A percentile compares a stretch with the other conserved stretches of the same genome.
Evolutionary conservation across 2,329 filamentous ascomycete genomes (phyloP).

Genomic region (Aspergillus neoniger): DNA sequence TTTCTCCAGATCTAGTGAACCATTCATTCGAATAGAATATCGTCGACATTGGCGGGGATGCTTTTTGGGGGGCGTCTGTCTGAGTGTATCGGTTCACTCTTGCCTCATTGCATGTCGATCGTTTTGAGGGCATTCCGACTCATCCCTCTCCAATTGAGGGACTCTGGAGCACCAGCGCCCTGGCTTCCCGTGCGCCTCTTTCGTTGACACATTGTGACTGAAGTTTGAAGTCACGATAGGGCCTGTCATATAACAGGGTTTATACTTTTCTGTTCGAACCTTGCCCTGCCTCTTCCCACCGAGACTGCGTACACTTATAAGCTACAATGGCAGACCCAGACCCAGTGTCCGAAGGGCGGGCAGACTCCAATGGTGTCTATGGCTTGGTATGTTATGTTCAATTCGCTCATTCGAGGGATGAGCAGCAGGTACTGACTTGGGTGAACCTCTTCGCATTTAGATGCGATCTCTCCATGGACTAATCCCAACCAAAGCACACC

Average conservation of each 20-base stretch:
- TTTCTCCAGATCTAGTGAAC: background rate
- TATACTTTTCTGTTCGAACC: background rate
- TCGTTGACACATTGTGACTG: background rate
- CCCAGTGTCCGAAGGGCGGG: background rate
- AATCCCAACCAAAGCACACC: slow-evolving; percentile 23
- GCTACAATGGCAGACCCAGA: slow-evolving; percentile 10
- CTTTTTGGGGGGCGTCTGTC: background rate
- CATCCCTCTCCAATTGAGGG: background rate
- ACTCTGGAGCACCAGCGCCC: background rate
- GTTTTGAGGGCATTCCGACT: background rate
- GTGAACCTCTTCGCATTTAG: background rate
- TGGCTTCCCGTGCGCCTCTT: background rate
- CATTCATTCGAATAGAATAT: background rate
- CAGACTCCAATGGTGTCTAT: slow-evolving; percentile 3
- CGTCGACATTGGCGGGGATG: slow-evolving; percentile 8
- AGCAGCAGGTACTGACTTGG: background rate
- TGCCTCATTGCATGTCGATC: background rate
- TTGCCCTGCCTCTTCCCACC: background rate
- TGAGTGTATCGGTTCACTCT: slow-evolving; percentile 14
- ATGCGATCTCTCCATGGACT: slow-evolving; percentile 18
- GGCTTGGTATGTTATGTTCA: background rate
- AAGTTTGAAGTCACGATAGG: background rate
- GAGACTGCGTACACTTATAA: background rate
- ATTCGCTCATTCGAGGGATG: background rate
- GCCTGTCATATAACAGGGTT: background rate